These are phyloP conservation scores for Rhodotorula sp. DNA, from an alignment of 1,284 basidiomycete genomes.

Conservation along the genomic window DNA sequence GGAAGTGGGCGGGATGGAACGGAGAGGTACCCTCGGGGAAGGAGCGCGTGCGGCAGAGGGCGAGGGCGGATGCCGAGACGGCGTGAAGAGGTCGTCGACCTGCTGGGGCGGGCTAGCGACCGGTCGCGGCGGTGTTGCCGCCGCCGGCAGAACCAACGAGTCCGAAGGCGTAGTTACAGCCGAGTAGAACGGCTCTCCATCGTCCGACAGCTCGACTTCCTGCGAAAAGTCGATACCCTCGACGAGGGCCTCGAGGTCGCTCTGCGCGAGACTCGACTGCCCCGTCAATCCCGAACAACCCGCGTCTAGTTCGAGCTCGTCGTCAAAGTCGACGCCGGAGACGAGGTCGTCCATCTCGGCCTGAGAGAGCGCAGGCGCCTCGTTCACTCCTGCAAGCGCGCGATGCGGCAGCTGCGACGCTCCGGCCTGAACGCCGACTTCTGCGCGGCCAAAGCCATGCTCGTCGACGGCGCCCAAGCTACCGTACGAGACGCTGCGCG, in stretches of 20 bases:
- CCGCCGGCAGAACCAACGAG: background rate
- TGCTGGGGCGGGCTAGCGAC: background rate
- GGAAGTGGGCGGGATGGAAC: background rate
- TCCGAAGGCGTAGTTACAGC: background rate
- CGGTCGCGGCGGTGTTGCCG: background rate
- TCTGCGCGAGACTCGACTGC: background rate
- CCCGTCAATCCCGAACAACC: background rate
- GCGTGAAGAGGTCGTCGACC: constrained; percentile 5
- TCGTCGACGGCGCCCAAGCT: no score
- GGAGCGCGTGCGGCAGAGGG: background rate
- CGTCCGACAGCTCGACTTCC: constrained; percentile 12
- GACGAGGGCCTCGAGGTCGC: constrained; percentile 18
- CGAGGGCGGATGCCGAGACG: constrained; percentile 1
- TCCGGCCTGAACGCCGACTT: background rate
- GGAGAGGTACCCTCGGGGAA: background rate
- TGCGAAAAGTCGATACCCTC: constrained; percentile 26
- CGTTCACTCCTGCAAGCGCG: background rate
- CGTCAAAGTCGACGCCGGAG: constrained; percentile 17
- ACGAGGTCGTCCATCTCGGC: constrained; percentile 20
- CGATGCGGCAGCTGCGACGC: no score
- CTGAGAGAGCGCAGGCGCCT: background rate
- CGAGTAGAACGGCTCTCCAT: background rate
- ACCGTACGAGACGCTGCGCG: no score
- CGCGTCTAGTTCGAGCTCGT: background rate
- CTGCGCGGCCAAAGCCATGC: no score